phyloP scores from a whole-genome alignment of 2,329 filamentous ascomycete genomes.

The Colletotrichum camelliae region DNA sequence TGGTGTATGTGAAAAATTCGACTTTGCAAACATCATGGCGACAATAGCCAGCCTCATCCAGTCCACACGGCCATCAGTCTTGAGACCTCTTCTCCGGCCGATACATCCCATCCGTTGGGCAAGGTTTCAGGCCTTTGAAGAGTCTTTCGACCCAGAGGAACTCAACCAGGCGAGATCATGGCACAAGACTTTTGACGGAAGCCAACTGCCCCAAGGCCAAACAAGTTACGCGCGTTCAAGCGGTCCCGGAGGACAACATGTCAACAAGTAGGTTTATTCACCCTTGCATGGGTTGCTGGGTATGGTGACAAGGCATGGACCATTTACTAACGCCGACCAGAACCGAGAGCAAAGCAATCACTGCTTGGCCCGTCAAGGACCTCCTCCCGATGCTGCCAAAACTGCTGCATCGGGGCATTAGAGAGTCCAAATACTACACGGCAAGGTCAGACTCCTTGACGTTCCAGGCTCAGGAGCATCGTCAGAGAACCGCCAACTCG shows the following conservation, averaged over 20 bases:
- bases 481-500: slow-evolving; percentile 56
- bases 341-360: slow-evolving; percentile 65
- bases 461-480: slow-evolving; percentile 60
- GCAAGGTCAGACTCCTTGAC: slow-evolving; percentile 56
- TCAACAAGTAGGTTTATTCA: slow-evolving; percentile 58
- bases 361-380: slow-evolving; percentile 54
- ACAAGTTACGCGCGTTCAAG: slow-evolving; percentile 64
- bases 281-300: background rate
- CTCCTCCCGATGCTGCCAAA: slow-evolving; percentile 51
- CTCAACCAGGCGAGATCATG: slow-evolving; percentile 58
- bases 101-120: slow-evolving; percentile 7
- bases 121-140: slow-evolving; percentile 54
- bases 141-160: slow-evolving; percentile 53
- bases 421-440: slow-evolving; percentile 61
- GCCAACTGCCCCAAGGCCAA: slow-evolving; percentile 53
- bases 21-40: background rate
- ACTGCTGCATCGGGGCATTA: slow-evolving; percentile 50
- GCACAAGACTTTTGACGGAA: slow-evolving; percentile 49
- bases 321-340: slow-evolving; percentile 34
- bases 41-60: background rate
- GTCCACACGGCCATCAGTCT: background rate
- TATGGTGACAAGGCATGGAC: background rate
- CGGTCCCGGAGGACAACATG: slow-evolving; percentile 66
- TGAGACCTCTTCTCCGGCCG: background rate
- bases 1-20: background rate